These are phyloP conservation scores for Amylostereum areolatum DNA, from an alignment of 1,284 basidiomycete species.

Conservation along the genomic window DNA sequence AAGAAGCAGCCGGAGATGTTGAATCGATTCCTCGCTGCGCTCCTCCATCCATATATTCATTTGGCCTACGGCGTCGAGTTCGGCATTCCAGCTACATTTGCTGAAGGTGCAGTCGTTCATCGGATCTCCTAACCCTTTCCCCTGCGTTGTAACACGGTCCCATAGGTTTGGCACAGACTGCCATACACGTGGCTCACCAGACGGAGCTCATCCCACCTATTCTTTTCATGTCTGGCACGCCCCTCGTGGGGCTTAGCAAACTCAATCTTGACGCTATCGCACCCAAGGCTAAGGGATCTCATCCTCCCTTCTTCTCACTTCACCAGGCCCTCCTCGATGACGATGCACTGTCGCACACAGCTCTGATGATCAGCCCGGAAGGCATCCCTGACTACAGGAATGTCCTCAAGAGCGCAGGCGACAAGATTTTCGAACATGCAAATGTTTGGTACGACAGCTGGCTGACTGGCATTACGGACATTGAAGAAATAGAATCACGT, in stretches of 20 bases:
- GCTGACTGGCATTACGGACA: not conserved
- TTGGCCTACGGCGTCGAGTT: constrained; percentile 62
- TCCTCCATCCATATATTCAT: constrained; percentile 64
- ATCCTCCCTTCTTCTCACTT: too few relatives aligned
- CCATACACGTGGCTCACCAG: constrained; percentile 21
- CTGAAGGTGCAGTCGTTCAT: constrained; percentile 42
- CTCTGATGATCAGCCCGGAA: not conserved
- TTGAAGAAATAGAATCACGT: not conserved
- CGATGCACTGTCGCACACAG: not conserved
- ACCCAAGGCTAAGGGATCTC: too few relatives aligned
- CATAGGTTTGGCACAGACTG: constrained; percentile 30
- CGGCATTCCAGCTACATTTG: constrained; percentile 51
- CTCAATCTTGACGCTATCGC: not conserved
- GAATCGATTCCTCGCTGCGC: constrained; percentile 48
- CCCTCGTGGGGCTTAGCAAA: not conserved
- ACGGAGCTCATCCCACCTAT: constrained; percentile 20
- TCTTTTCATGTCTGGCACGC: constrained; percentile 17
- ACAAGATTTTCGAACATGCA: not conserved
- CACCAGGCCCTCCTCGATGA: too few relatives aligned
- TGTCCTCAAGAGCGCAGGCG: not conserved
- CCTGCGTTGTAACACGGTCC: not conserved
- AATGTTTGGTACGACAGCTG: not conserved
- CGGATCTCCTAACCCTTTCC: not conserved
- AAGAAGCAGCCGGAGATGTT: constrained; percentile 50
- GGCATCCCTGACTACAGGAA: not conserved